phyloP scores from a whole-genome alignment of 495 filamentous ascomycete species.

The Aspergillus diversus region DNA sequence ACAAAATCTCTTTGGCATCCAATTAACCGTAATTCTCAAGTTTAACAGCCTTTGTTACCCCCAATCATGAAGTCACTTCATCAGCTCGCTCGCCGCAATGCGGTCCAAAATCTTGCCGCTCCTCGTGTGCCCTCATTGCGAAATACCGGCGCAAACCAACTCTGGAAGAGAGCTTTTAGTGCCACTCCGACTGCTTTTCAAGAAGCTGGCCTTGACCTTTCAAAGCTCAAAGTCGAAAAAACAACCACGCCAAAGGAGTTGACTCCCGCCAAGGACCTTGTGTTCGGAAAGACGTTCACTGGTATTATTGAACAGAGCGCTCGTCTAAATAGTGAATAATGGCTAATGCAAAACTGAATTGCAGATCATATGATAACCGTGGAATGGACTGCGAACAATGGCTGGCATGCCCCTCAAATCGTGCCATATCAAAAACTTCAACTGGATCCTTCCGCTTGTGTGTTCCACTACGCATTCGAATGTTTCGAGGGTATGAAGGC shows the following conservation, averaged over 20 bases:
- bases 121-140: slow-evolving; percentile 34
- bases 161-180: slow-evolving; percentile 60
- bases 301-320: slow-evolving; percentile 49
- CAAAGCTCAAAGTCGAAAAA: slow-evolving; percentile 73
- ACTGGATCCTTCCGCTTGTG: slow-evolving; percentile 93
- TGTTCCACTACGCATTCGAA: slow-evolving; percentile 97
- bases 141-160: slow-evolving; percentile 30
- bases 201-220: slow-evolving; percentile 69
- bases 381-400: slow-evolving; percentile 84
- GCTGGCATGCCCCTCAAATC: slow-evolving; percentile 82
- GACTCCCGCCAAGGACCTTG: slow-evolving; percentile 71
- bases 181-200: slow-evolving; percentile 58
- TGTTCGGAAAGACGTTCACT: slow-evolving; percentile 89
- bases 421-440: slow-evolving; percentile 95
- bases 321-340: not conserved
- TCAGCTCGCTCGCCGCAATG: slow-evolving; percentile 46
- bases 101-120: slow-evolving; percentile 30
- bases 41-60: not conserved
- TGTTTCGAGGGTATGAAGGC: slow-evolving; percentile 99
- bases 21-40: slow-evolving; percentile 4
- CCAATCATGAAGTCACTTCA: slow-evolving; percentile 44
- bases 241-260: slow-evolving; percentile 76
- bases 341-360: slow-evolving; percentile 24
- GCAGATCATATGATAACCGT: slow-evolving; percentile 94
- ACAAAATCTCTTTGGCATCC: slow-evolving; percentile 3